Evolutionary conservation across 2,329 filamentous ascomycete species (phyloP), one percentile per base, ranked within the genome.

Genomic region (Penicillium polonicum): DNA sequence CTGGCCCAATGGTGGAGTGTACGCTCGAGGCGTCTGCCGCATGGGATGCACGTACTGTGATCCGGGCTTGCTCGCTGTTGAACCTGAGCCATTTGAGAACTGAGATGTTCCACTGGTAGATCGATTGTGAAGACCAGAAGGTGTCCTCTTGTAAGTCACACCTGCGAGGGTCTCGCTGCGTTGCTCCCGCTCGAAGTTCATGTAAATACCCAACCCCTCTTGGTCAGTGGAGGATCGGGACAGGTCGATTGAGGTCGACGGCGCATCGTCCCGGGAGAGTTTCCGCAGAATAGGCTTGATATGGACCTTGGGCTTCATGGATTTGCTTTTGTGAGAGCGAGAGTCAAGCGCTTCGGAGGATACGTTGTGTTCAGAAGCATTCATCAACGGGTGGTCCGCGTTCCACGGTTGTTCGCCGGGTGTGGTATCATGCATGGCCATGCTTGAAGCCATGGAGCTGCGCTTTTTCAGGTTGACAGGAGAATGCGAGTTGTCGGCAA

Each of bases 271-370:
- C 45, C 75, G 74, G 21, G 81, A 80, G 60, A 81, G 74, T 68
- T 83, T 84, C 51, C 81, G 79, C 52, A 83, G 72, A 58, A 84
- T 80, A 3, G 83, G 82, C 68, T 84, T 85, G 69, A 83, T 79
- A 68, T 82, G 82, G 4, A 67, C 65, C 48, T 74, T 74, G 25
- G 68, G 57, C 49, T 69, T 73, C 1, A 61, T 45, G 10, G 60
- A 55, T 41, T 66, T 64, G 50, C 54, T 55, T 57, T 61, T 68
- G 33, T 63, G 57, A n/a, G 64, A 57, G 45, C 64, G 62, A 52
- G 61, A 55, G 38, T 61, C 58, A 29, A 62, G 55, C 13, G 52
- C 39, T 4, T 68, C 63, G 13, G 59, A 57, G 5, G 58, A 60
- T 33, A 50, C 55, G 43, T 60, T 64, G 19, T 52, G 44, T 27